Conservation (phyloP, 257 asterid genomes). For the Solanum piurae region DNA sequence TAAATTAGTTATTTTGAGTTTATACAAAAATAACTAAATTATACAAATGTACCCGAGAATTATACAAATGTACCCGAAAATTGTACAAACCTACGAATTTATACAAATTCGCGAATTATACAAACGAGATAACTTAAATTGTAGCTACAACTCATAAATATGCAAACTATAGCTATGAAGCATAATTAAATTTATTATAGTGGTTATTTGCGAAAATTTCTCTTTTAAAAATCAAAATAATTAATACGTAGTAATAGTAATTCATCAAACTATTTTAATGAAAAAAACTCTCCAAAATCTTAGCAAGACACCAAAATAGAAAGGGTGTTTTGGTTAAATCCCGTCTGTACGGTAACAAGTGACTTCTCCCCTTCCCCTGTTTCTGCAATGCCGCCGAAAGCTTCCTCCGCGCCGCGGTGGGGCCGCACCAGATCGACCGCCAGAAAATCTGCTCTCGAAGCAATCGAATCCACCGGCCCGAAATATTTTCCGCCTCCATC, state of each 20-base stretch:
- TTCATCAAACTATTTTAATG: neutral
- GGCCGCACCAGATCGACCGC: neutral
- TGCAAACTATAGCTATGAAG: no score
- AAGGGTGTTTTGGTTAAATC: neutral
- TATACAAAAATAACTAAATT: no score
- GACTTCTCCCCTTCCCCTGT: neutral
- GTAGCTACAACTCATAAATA: no score
- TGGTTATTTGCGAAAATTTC: no score
- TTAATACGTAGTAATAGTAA: neutral
- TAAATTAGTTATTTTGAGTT: no score
- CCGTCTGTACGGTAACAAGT: neutral
- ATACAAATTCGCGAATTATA: no score
- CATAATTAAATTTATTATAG: no score
- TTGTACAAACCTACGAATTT: no score
- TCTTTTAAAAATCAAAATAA: no score
- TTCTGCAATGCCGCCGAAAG: neutral
- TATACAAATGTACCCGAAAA: no score
- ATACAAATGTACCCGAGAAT: no score
- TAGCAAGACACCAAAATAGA: neutral
- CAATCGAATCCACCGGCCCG: neutral
- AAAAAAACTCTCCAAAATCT: neutral
- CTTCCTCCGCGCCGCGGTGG: neutral
- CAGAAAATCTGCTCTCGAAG: neutral
- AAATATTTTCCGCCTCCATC: neutral
- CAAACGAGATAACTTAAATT: no score